Evolutionary conservation across 2,329 filamentous ascomycete genomes (phyloP).

Genomic region (Penicillium sp.): DNA sequence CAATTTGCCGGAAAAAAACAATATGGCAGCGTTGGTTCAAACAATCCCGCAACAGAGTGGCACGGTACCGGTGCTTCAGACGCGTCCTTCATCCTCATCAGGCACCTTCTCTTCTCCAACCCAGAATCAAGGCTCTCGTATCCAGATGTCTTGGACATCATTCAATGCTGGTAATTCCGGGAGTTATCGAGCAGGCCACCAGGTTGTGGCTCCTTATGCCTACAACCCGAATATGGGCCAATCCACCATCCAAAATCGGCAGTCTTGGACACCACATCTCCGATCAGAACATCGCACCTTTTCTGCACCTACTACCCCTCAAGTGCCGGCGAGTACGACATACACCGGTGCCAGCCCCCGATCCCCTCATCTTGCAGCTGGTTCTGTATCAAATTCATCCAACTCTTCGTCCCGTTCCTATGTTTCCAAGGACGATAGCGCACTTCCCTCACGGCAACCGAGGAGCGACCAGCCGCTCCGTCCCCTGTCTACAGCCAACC

Average conservation of each 20-base stretch:
- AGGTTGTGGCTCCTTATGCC: slow-evolving; percentile 73
- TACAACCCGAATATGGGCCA: slow-evolving; percentile 68
- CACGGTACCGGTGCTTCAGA: slow-evolving; percentile 72
- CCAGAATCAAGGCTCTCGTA: slow-evolving; percentile 37
- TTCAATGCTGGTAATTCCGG: slow-evolving; percentile 41
- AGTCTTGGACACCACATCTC: slow-evolving; percentile 53
- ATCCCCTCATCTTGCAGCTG: slow-evolving; percentile 49
- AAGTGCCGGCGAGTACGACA: slow-evolving; percentile 33
- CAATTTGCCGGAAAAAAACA: slow-evolving; percentile 39
- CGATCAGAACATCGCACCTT: slow-evolving; percentile 55
- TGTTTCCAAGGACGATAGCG: slow-evolving; percentile 50
- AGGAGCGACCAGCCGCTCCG: slow-evolving; percentile 38
- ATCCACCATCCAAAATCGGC: slow-evolving; percentile 50
- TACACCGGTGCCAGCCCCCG: slow-evolving; percentile 32
- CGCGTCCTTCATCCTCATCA: slow-evolving; percentile 64
- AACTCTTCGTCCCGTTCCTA: slow-evolving; percentile 47
- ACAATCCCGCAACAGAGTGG: slow-evolving; percentile 72
- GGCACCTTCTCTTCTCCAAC: slow-evolving; percentile 50
- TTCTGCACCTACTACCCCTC: slow-evolving; percentile 51
- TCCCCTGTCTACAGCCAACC: slow-evolving; percentile 48
- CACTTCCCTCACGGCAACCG: slow-evolving; percentile 40
- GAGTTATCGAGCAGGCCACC: slow-evolving; percentile 49
- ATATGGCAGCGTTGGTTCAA: slow-evolving; percentile 82
- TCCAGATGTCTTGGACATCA: slow-evolving; percentile 41
- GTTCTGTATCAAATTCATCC: slow-evolving; percentile 54